Conservation (phyloP, 2,329 filamentous ascomycete genomes). For the Gnomoniopsis smithogilvyi region DNA sequence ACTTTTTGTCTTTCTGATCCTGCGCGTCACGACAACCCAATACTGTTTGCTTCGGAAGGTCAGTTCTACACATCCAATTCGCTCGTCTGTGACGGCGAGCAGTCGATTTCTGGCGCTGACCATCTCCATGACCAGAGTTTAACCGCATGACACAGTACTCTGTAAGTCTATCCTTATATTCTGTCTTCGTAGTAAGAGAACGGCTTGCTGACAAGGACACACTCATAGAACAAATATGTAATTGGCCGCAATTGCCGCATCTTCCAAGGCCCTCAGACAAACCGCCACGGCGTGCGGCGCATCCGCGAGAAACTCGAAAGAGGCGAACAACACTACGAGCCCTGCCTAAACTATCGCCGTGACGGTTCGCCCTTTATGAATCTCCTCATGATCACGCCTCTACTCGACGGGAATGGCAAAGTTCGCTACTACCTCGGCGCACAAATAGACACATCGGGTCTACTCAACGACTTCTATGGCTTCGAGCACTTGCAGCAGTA, state of each 20-base stretch:
- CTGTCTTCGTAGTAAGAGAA: not conserved
- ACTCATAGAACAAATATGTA: slow-evolving; percentile 63
- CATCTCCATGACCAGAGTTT: slow-evolving; percentile 48
- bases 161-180: not conserved
- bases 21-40: slow-evolving; percentile 68
- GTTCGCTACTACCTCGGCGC: slow-evolving; percentile 68
- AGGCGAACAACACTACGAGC: slow-evolving; percentile 67
- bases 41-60: slow-evolving; percentile 75
- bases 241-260: slow-evolving; percentile 77
- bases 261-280: slow-evolving; percentile 71
- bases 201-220: not conserved
- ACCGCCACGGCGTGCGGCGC: slow-evolving; percentile 57
- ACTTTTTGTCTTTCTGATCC: slow-evolving; percentile 77
- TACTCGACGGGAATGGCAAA: slow-evolving; percentile 64
- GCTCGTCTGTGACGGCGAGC: too few species aligned
- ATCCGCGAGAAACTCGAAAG: slow-evolving; percentile 58
- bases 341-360: slow-evolving; percentile 72
- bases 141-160: slow-evolving; percentile 10
- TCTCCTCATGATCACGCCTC: slow-evolving; percentile 66
- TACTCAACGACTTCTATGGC: slow-evolving; percentile 63
- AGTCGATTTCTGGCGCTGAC: too few species aligned
- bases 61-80: slow-evolving; percentile 2
- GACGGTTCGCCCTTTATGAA: slow-evolving; percentile 78
- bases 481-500: slow-evolving; percentile 59
- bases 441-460: slow-evolving; percentile 67